Evolutionary conservation across 495 filamentous ascomycete genomes (phyloP), one percentile per base, ranked within the genome.

Genomic region (Jackrogersella minutella): DNA sequence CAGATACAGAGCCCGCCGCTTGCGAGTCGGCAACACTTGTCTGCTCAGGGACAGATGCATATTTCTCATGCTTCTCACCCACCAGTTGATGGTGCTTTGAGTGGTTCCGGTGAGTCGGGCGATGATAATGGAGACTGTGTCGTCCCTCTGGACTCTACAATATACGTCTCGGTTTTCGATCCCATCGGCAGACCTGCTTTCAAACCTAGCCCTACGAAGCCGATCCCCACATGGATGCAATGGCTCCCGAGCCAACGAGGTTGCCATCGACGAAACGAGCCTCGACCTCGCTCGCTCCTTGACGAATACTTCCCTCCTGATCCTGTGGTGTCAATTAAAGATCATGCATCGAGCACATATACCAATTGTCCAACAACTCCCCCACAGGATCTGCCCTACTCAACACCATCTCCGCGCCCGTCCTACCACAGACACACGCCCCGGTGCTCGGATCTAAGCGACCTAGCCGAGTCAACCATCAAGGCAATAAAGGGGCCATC

Each of bases 181-280:
- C 81, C 80, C 2, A 19, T 82, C 6, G 73, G 73, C 8, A 54
- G 69, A 28, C 72, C 75, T 26, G 56, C 75, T 6, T 84, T 84
- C 53, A 74, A 60, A 52, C 79, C 79, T 0, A 75, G 77, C 13
- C 73, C 74, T 41, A 78, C 78, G 10, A 84, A 82, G 55, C 75
- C 78, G 6, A 74, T 82, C n/a, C 79, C 80, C 5, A 62, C 59
- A 19, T 82, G 78, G 78, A 82, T 83, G 78, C 71, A 64, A 30
- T 64, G 77, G 44, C 71, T 77, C 19, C 73, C 75, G 5, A 75
- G 44, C 16, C 69, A 74, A 0, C 58, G 59, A 22, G 39, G 47
- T 5, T 39, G 40, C 21, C 22, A 16, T 41, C 41, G 33, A 31
- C 21, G 13, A 17, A 30, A 41, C 13, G 56, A 72, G 21, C 16